Base-by-base conservation (phyloP, 1,284 basidiomycete genomes). In the Wolfiporia cocos region DNA sequence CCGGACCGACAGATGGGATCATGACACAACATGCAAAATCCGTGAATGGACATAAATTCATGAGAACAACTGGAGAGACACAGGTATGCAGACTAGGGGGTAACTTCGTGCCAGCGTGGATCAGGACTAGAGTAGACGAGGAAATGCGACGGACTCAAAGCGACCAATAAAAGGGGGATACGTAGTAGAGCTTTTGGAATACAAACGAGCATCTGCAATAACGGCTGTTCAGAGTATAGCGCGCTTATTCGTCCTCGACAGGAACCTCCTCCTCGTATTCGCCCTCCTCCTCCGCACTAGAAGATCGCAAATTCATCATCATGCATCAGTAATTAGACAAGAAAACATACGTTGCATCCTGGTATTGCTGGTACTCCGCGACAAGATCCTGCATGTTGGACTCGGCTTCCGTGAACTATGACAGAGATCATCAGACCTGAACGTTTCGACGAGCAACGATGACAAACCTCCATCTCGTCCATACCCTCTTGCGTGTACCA, bases 401-500 rank as follows among this genome's bases (percentile, higher is more conserved):
- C 70, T 96, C 92, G 45, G 92, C 92, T 69, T 96, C 92, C 50
- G 92, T 93, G 76, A 91, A 91, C 78, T 80, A 56, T 47, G 48
- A 43, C 62, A 41, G 49, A 24, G n/a, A 38, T 19, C 7, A 41
- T 3, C n/a, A 21, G 12, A 29, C 36, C 19, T 12, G 18, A 38
- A 33, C 26, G 42, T 24, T 10, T 21, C 5, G 7, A 26, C 37
- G 19, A 29, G 4, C 15, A 43, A 39, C 42, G 26, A 28, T 28
- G 19, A 64, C 69, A 48, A 50, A 81, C 83, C 74, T 92, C 92
- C 86, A 97, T 92, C 79, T 97, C 94, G 69, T 96, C 93, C 94
- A 96, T 96, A 67, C 94, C 93, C 75, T 95, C 92, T 63, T 93
- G 91, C 34, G 92, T 96, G 72, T 96, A 95, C 90, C 93, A 97